These are phyloP conservation scores for Manihot esculenta DNA, from an alignment of 441 rosid genomes.

Conservation along the genomic window DNA sequence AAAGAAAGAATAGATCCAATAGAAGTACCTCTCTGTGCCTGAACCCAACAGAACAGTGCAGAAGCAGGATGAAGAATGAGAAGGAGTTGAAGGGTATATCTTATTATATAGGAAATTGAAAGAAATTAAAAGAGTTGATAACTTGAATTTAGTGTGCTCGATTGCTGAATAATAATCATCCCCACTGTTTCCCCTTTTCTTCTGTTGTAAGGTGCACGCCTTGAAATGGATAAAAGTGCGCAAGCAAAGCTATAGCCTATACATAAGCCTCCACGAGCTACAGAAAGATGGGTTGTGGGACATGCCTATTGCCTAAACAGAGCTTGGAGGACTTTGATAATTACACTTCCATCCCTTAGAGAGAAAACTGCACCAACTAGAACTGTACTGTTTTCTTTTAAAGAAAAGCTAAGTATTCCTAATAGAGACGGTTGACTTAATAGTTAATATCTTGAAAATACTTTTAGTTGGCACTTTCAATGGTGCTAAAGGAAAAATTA, in stretches of 20 bases:
- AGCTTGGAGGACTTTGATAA: background rate
- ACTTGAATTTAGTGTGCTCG: background rate
- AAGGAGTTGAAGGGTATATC: background rate
- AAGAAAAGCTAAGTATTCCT: background rate
- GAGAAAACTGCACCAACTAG: background rate
- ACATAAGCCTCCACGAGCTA: slow-evolving; percentile 6
- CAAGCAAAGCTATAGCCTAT: background rate
- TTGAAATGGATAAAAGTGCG: background rate
- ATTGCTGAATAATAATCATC: background rate
- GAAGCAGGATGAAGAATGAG: background rate
- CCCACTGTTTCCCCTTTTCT: background rate
- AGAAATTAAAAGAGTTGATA: background rate
- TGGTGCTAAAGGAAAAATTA: slow-evolving; percentile 4
- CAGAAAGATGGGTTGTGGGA: slow-evolving; percentile 18
- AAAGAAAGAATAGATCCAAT: too few relatives aligned
- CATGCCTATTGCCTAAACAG: background rate
- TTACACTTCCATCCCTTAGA: background rate
- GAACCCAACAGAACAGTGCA: slow-evolving; percentile 4
- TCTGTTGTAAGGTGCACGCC: slow-evolving; percentile 18
- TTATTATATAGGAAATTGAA: slow-evolving; percentile 14
- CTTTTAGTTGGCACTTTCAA: slow-evolving; percentile 10
- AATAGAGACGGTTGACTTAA: background rate
- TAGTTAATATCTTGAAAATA: background rate
- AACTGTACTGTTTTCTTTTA: background rate
- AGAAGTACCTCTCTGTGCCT: slow-evolving; percentile 8